phyloP scores from a whole-genome alignment of 257 asterid genomes.

The Nicotiana otophora region DNA sequence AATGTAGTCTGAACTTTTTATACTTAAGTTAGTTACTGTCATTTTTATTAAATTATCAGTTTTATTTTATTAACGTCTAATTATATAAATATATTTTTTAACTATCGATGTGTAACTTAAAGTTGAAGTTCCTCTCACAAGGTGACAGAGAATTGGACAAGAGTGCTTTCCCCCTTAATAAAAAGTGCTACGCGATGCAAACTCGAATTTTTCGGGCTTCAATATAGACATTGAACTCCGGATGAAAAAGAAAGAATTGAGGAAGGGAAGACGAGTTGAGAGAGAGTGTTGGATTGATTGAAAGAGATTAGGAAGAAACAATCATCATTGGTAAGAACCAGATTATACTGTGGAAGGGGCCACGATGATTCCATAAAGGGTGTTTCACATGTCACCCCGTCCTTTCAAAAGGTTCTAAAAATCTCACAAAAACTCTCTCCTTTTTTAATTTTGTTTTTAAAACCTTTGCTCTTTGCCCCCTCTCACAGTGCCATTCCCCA shows the following conservation, averaged over 20 bases:
- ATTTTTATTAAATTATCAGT: too few species aligned
- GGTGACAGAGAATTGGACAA: not conserved
- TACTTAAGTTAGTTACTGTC: too few species aligned
- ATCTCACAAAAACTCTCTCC: not conserved
- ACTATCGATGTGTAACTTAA: too few species aligned
- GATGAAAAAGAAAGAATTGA: too few species aligned
- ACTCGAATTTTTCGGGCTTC: too few species aligned
- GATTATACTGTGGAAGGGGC: slow-evolving; percentile 31
- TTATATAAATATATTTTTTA: too few species aligned
- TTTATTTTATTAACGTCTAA: too few species aligned
- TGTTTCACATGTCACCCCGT: slow-evolving; percentile 44
- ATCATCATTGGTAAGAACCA: slow-evolving; percentile 33
- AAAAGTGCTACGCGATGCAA: too few species aligned
- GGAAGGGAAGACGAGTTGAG: not conserved
- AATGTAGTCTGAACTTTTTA: too few species aligned
- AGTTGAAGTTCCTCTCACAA: not conserved
- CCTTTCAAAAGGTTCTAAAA: slow-evolving; percentile 14
- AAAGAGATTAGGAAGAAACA: not conserved
- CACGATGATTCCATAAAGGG: slow-evolving; percentile 30
- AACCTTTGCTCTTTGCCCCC: not conserved
- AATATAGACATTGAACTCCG: too few species aligned
- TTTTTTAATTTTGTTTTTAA: too few species aligned
- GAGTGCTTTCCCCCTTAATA: too few species aligned
- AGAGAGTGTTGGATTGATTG: not conserved
- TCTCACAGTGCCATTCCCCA: not conserved